Evolutionary conservation across 176 grass and related monocot species (phyloP).

Genomic region (Oryza rufipogon): DNA sequence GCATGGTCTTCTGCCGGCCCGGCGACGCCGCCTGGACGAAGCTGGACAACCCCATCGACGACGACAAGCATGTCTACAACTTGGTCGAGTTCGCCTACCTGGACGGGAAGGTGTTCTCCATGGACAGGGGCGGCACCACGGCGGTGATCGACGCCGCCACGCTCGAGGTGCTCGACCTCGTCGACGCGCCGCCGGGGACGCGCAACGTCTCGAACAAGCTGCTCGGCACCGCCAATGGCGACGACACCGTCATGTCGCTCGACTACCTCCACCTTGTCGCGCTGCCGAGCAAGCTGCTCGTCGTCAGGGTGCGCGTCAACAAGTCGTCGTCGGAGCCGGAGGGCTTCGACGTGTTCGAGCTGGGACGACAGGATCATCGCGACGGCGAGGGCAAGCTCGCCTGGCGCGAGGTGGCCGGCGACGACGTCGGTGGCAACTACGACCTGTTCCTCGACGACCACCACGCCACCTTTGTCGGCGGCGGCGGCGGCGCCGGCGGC

Average conservation of each 20-base stretch:
- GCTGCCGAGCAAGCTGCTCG: conserved; percentile 22
- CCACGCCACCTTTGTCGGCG: not conserved
- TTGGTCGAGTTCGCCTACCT: conserved; percentile 13
- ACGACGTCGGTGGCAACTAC: conserved; percentile 2
- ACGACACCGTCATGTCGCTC: not conserved
- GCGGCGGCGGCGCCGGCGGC: not conserved
- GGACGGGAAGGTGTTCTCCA: not conserved
- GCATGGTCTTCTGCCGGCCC: not conserved
- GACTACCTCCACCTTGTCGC: conserved; percentile 3
- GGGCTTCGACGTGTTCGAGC: conserved; percentile 27
- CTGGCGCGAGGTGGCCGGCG: not conserved
- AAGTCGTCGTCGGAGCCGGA: not conserved
- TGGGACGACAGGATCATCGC: not conserved
- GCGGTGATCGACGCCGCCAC: not conserved
- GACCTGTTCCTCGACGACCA: conserved; percentile 26
- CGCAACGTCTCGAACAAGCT: too few relatives aligned
- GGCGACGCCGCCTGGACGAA: conserved; percentile 27
- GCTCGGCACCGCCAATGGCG: too few relatives aligned
- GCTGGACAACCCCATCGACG: not conserved
- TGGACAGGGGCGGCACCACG: not conserved
- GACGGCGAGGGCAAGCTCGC: not conserved
- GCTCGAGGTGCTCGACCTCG: not conserved
- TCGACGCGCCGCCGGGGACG: conserved; percentile 7
- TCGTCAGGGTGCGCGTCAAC: not conserved
- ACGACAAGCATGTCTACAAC: too few relatives aligned